A percentile compares a stretch with the other conserved stretches of the same genome.
Evolutionary conservation across 208 protist genomes (phyloP).

Genomic region (Balamuthia mandrillaris): DNA sequence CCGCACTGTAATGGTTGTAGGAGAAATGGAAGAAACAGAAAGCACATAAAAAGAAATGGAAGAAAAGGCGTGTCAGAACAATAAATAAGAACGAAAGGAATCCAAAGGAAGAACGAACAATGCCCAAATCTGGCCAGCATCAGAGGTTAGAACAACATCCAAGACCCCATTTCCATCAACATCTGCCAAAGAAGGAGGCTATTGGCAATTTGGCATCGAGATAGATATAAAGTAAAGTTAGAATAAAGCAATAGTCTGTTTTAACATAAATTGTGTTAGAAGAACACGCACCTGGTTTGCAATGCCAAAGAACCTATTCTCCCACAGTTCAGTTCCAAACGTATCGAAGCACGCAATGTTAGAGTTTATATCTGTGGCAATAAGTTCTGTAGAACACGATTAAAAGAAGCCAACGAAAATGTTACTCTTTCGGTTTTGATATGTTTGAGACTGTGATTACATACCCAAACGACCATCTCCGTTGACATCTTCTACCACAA

Average conservation of each 20-base stretch:
- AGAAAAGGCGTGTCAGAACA: too few species aligned
- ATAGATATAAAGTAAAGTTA: slow-evolving; percentile 38
- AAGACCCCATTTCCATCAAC: slow-evolving; percentile 81
- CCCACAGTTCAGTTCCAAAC: slow-evolving; percentile 76
- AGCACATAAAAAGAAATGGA: too few species aligned
- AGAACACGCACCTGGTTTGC: not conserved
- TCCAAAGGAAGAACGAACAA: too few species aligned
- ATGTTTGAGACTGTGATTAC: not conserved
- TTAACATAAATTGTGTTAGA: not conserved
- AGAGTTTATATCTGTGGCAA: slow-evolving; percentile 78
- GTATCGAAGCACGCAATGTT: slow-evolving; percentile 79
- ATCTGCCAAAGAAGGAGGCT: slow-evolving; percentile 81
- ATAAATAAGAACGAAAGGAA: too few species aligned
- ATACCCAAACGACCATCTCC: slow-evolving; percentile 73
- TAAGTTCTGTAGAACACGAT: slow-evolving; percentile 67
- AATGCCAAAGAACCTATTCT: slow-evolving; percentile 62
- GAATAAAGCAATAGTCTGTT: not conserved
- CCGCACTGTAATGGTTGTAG: not conserved
- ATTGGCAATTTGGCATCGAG: too few species aligned
- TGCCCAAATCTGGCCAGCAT: slow-evolving; percentile 79
- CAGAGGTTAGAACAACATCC: slow-evolving; percentile 81
- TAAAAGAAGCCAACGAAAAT: not conserved
- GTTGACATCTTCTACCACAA: slow-evolving; percentile 79
- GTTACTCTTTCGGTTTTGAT: too few species aligned
- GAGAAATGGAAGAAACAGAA: too few species aligned